Evolutionary conservation across 2,329 filamentous ascomycete species (phyloP).

Genomic region (Rutstroemia sydowiana): DNA sequence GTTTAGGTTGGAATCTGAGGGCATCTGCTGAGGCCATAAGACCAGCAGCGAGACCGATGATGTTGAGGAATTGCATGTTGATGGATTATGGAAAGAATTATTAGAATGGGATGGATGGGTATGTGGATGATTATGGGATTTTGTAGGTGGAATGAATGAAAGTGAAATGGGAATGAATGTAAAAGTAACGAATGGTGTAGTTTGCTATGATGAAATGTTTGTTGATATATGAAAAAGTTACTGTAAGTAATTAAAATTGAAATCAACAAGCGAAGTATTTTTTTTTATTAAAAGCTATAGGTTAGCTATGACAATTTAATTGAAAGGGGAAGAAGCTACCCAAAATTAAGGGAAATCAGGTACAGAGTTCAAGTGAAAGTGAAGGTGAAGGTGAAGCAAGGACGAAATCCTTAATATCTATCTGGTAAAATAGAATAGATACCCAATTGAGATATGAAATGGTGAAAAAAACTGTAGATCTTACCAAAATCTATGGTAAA

Average conservation of each 20-base stretch:
- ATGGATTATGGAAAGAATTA: not conserved
- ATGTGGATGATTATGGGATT: not conserved
- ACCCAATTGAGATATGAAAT: too few species aligned
- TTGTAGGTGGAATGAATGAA: not conserved
- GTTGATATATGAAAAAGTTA: not conserved
- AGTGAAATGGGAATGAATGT: not conserved
- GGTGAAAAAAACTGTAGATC: too few species aligned
- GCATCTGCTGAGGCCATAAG: slow-evolving; percentile 8
- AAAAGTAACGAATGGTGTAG: not conserved
- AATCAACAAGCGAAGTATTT: not conserved
- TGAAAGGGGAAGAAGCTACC: too few species aligned
- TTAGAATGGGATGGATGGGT: not conserved
- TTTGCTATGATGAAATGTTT: not conserved
- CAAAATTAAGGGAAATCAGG: too few species aligned
- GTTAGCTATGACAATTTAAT: too few species aligned
- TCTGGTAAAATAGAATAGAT: too few species aligned
- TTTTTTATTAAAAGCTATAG: too few species aligned
- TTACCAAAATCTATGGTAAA: too few species aligned
- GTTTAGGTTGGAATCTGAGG: not conserved
- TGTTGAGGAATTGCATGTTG: slow-evolving; percentile 9
- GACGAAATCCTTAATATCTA: too few species aligned
- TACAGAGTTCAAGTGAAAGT: too few species aligned
- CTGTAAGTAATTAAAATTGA: not conserved
- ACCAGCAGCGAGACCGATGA: slow-evolving; percentile 6
- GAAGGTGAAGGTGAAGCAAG: too few species aligned